Conservation (phyloP, 257 asterid genomes). For the Jacaranda copaia region DNA sequence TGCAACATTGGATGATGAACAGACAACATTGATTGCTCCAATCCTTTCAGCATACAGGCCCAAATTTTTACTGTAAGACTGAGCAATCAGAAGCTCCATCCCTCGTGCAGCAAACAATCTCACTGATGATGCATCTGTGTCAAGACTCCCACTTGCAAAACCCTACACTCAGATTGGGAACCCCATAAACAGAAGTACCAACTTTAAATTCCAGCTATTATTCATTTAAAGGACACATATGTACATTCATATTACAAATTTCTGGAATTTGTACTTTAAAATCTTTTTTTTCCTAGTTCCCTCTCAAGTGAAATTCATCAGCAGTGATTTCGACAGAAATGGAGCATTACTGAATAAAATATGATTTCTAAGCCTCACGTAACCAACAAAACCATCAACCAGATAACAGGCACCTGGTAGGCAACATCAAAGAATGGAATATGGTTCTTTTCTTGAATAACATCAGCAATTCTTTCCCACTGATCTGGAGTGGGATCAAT, state of each 20-base stretch:
- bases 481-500: conserved; percentile 94
- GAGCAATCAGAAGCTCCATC: conserved; percentile 91
- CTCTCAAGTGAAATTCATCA: conserved; percentile 6
- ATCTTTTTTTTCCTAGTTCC: background rate
- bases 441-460: conserved; percentile 89
- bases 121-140: conserved; percentile 90
- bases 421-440: conserved; percentile 99
- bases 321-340: conserved; percentile 10
- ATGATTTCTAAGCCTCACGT: conserved; percentile 6
- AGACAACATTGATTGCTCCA: conserved; percentile 93
- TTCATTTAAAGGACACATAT: conserved; percentile 21
- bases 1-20: conserved; percentile 85
- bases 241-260: conserved; percentile 8
- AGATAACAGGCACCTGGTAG: conserved; percentile 75
- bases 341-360: background rate
- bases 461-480: conserved; percentile 90
- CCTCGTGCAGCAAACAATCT: conserved; percentile 95
- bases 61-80: conserved; percentile 93
- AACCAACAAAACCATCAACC: conserved; percentile 13
- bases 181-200: conserved; percentile 20
- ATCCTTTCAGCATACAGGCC: conserved; percentile 96
- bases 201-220: conserved; percentile 22
- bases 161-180: conserved; percentile 62
- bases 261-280: background rate
- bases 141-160: conserved; percentile 99